Conservation (phyloP, 1,139 yeast genomes). For the Arxiozyma slooffiae region DNA sequence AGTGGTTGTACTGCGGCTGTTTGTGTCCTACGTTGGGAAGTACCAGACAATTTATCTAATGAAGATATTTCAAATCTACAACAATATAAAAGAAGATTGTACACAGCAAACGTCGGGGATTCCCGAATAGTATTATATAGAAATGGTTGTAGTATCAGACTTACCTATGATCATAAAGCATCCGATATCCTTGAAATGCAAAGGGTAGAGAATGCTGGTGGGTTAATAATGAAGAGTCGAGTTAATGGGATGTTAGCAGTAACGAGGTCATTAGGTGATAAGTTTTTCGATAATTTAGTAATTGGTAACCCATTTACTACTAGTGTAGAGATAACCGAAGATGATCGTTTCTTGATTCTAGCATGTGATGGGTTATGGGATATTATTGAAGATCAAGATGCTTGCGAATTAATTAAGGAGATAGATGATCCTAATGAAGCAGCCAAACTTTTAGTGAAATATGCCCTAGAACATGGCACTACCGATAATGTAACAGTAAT, state of each 20-base stretch:
- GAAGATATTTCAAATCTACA: conserved; percentile 20
- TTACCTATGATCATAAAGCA: conserved; percentile 93
- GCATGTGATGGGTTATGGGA: conserved; percentile 98
- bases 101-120: conserved; percentile 95
- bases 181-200: conserved; percentile 68
- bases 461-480: conserved; percentile 71
- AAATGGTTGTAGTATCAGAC: conserved; percentile 59
- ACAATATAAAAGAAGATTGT: conserved; percentile 59
- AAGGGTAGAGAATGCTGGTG: conserved; percentile 72
- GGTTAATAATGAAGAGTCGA: conserved; percentile 78
- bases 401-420: conserved; percentile 59
- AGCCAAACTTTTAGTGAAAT: conserved; percentile 56
- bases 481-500: conserved; percentile 91
- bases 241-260: conserved; percentile 96
- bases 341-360: conserved; percentile 67
- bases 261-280: conserved; percentile 89
- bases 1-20: conserved; percentile 96
- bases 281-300: conserved; percentile 81
- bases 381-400: conserved; percentile 71
- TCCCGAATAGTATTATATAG: conserved; percentile 75
- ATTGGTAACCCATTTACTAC: conserved; percentile 91
- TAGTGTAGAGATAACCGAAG: conserved; percentile 55
- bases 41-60: conserved; percentile 31
- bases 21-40: conserved; percentile 69
- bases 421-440: conserved; percentile 55